These are phyloP conservation scores for Peronospora farinosa DNA, from an alignment of 352 stramenopile genomes.

Conservation along the genomic window DNA sequence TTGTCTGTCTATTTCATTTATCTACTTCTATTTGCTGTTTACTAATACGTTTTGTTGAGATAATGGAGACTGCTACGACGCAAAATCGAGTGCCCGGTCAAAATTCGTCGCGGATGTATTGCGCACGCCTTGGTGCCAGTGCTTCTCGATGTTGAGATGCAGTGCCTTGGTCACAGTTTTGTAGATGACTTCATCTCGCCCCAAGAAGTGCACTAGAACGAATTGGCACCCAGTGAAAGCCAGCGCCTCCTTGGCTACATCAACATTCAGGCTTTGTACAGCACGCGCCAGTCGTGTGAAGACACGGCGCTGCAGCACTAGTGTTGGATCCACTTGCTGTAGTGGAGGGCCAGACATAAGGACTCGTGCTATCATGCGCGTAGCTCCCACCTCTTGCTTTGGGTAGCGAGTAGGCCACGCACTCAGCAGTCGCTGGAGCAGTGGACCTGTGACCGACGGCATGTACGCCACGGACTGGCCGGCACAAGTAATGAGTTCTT, in stretches of 20 bases:
- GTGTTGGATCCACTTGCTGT: constrained; percentile 33
- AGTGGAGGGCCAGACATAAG: constrained; percentile 76
- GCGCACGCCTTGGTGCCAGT: constrained; percentile 73
- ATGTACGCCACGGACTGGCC: constrained; percentile 84
- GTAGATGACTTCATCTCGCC: constrained; percentile 58
- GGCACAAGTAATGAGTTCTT: constrained; percentile 77
- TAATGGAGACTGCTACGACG: constrained; percentile 16
- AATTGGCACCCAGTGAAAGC: constrained; percentile 83
- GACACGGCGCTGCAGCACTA: constrained; percentile 36
- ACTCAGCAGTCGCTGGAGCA: constrained; percentile 52
- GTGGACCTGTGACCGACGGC: constrained; percentile 39
- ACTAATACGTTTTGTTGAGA: constrained; percentile 1
- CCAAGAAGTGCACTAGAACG: constrained; percentile 67
- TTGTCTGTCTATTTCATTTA: constrained; percentile 22
- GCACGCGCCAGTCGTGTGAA: constrained; percentile 57
- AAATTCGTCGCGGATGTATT: constrained; percentile 65
- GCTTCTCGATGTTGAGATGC: constrained; percentile 45
- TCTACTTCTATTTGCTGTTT: constrained; percentile 24
- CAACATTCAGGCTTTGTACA: constrained; percentile 51
- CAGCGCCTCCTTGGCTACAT: constrained; percentile 75
- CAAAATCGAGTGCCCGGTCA: constrained; percentile 71
- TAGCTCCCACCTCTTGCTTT: constrained; percentile 63
- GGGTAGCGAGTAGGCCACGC: constrained; percentile 66
- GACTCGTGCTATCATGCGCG: constrained; percentile 76
- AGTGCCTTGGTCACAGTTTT: constrained; percentile 54